phyloP scores from a whole-genome alignment of 2,329 filamentous ascomycete species.

The Xylariomycetidae sp. region DNA sequence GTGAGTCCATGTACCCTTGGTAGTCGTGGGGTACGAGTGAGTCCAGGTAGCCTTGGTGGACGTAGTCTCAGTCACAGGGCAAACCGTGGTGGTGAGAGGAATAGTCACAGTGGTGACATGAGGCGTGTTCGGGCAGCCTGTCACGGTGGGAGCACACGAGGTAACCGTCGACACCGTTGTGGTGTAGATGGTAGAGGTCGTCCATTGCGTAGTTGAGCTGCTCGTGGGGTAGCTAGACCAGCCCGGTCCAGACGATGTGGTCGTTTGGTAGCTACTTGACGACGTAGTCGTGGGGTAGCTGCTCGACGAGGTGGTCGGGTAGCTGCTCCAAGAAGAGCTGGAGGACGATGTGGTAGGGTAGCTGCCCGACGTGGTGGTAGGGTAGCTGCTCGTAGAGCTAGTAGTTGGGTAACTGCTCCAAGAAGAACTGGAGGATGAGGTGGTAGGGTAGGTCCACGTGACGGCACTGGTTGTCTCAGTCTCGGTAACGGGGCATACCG shows the following conservation, averaged over 20 bases:
- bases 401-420: too few species aligned
- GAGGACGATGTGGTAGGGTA: too few species aligned
- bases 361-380: too few species aligned
- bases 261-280: not conserved
- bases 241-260: not conserved
- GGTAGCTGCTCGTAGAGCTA: too few species aligned
- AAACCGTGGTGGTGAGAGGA: conserved; percentile 7
- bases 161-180: conserved; percentile 10
- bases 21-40: conserved; percentile 1
- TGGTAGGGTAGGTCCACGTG: too few species aligned
- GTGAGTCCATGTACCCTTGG: conserved; percentile 1
- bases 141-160: conserved; percentile 9
- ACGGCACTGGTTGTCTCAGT: too few species aligned
- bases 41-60: too few species aligned
- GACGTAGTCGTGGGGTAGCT: conserved; percentile 1
- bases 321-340: too few species aligned
- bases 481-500: conserved; percentile 9
- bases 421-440: conserved; percentile 3
- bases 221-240: conserved; percentile 1
- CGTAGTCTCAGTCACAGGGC: conserved; percentile 6
- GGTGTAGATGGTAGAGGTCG: conserved; percentile 14
- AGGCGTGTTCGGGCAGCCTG: conserved; percentile 6
- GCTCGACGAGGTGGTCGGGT: too few species aligned
- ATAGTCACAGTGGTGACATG: conserved; percentile 9
- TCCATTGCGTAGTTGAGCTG: conserved; percentile 5